A percentile compares a stretch with the other conserved stretches of the same genome.
Conservation (phyloP, 2,329 filamentous ascomycete genomes). For the Beauveria sp. region DNA sequence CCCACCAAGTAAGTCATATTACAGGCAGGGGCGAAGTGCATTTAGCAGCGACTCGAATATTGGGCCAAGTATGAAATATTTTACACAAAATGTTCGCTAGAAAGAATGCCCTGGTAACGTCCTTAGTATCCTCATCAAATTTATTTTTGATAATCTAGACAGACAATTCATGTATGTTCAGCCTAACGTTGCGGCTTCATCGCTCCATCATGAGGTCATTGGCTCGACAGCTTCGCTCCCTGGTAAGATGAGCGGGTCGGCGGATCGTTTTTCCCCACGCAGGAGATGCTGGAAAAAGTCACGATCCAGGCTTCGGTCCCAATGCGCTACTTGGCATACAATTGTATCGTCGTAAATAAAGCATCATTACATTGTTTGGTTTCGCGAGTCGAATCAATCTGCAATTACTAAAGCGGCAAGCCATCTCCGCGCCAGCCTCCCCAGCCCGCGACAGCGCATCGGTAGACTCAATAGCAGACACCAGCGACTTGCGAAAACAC, state of each 20-base stretch:
- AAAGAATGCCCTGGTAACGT: no score
- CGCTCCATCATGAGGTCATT: slow-evolving; percentile 6
- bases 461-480: not conserved
- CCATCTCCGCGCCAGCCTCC: not conserved
- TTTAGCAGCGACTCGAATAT: no score
- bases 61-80: no score
- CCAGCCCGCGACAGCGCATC: not conserved
- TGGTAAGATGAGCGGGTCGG: not conserved
- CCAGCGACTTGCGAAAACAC: not conserved
- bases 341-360: not conserved
- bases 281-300: not conserved
- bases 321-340: not conserved
- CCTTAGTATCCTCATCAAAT: not conserved
- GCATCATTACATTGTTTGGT: not conserved
- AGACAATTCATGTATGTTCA: no score
- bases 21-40: not conserved
- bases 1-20: not conserved
- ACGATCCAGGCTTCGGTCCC: not conserved
- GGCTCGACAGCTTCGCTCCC: not conserved
- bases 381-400: not conserved
- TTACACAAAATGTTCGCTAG: no score
- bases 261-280: slow-evolving; percentile 9
- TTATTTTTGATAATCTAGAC: no score
- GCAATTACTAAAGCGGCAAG: no score
- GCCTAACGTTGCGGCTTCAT: no score